Base-by-base conservation (phyloP, 2,329 filamentous ascomycete genomes). In the Cladosporium oxysporum region DNA sequence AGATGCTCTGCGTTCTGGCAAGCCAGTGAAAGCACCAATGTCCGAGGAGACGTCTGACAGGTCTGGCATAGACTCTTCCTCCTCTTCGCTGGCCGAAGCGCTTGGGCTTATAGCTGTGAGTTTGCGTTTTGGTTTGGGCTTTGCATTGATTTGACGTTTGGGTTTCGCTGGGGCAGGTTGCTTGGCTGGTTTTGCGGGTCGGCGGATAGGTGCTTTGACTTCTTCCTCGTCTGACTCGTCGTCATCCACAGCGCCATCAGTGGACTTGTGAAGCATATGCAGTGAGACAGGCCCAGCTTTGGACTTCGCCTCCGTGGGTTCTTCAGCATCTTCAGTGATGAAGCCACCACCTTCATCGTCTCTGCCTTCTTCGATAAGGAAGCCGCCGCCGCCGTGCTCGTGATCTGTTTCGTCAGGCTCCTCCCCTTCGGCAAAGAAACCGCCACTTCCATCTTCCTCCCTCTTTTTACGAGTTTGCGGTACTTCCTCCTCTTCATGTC, bases 291-390 rank as follows among this genome's bases (percentile, higher is more conserved):
- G 73, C 31, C 69, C 73, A 66, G 69, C 67, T 0, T 66, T 69
- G 14, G 67, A 65, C 16, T 69, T 66, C 37, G 33, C 62, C 31
- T 58, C 52, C n/a, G 68, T 66, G 23, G 41, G 23, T 16, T 76
- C 72, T 3, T 76, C 75, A 57, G 78, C 74, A 26, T 79, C 79
- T n/a, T 76, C 73, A 28, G 73, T 58, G 18, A 81, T 66, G 62
- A 81, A 80, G 1, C 77, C 77, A 18, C 76, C 79, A 5, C 49
- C 58, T 71, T 73, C 68, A 68, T 69, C 10, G 23, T 66, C 71
- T 7, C 71, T 69, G 53, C 71, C 65, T 14, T 70, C 69, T 2
- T 79, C 76, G 23, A 74, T 70, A 23, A 79, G 7, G 31, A 80
- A 79, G 0, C 76, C 79, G 8, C 75, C 76, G 31, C 77, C 76